Conservation (phyloP, 805 yeast genomes). For the Ogataea methanolica region DNA sequence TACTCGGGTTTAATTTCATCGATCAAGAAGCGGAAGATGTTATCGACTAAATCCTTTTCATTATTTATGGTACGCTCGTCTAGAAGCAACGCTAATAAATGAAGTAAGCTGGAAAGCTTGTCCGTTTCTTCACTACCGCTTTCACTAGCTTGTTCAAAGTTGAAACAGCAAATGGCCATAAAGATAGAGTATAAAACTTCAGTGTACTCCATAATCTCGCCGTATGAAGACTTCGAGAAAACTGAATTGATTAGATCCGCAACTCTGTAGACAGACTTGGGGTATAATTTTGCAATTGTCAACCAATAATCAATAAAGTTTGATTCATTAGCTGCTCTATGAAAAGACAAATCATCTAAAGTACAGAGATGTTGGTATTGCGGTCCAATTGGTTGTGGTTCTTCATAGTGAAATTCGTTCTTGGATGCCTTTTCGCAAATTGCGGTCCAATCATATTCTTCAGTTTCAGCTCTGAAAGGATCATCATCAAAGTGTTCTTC, state of each 20-base stretch:
- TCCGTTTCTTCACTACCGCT: conserved; percentile 18
- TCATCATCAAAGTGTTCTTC: conserved; percentile 30
- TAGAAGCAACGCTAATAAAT: conserved; percentile 39
- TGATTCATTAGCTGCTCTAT: conserved; percentile 33
- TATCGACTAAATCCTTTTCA: conserved; percentile 31
- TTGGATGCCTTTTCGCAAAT: conserved; percentile 14
- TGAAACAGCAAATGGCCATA: conserved; percentile 32
- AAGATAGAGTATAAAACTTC: conserved; percentile 35
- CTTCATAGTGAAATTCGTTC: conserved; percentile 17
- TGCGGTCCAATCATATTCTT: conserved; percentile 15
- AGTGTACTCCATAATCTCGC: conserved; percentile 30
- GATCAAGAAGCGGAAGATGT: conserved; percentile 34
- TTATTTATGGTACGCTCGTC: conserved; percentile 35
- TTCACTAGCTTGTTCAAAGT: conserved; percentile 12
- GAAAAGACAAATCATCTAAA: conserved; percentile 35
- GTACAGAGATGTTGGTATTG: conserved; percentile 36
- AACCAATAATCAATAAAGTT: conserved; percentile 40
- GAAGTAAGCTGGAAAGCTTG: conserved; percentile 36
- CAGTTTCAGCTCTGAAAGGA: conserved; percentile 9
- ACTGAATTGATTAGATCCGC: conserved; percentile 36
- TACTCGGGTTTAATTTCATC: conserved; percentile 33
- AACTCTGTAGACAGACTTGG: conserved; percentile 31
- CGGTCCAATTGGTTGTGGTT: conserved; percentile 30
- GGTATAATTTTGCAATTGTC: conserved; percentile 38
- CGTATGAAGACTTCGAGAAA: conserved; percentile 29